These are phyloP conservation scores for Alternaria novae-zelandiae DNA, from an alignment of 2,329 filamentous ascomycete genomes.

Conservation along the genomic window DNA sequence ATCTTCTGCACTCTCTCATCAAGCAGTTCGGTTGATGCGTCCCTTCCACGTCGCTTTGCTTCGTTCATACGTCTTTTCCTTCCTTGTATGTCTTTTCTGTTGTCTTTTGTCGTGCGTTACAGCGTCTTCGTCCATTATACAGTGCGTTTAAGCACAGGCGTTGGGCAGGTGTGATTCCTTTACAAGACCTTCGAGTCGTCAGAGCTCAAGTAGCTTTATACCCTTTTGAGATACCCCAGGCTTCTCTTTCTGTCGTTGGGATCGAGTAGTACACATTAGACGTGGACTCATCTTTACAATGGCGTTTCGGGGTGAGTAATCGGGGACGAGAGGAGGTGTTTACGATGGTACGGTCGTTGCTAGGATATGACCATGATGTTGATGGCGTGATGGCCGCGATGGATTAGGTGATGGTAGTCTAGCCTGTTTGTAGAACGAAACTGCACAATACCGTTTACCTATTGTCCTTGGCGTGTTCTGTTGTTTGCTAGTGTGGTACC, in stretches of 20 bases:
- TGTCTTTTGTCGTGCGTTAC: constrained; percentile 15
- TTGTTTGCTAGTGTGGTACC: constrained; percentile 2
- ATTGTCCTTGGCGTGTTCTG: not conserved
- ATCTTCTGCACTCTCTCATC: constrained; percentile 47
- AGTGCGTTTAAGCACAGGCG: constrained; percentile 27
- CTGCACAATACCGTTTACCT: not conserved
- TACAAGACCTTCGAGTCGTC: constrained; percentile 2
- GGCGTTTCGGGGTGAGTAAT: constrained; percentile 13
- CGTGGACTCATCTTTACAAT: constrained; percentile 15
- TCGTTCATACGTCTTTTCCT: constrained; percentile 22
- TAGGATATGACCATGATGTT: not conserved
- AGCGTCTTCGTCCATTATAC: constrained; percentile 30
- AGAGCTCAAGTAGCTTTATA: constrained; percentile 26
- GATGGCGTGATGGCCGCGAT: constrained; percentile 7
- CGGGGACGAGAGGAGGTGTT: constrained; percentile 4
- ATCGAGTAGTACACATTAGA: constrained; percentile 22
- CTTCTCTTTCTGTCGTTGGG: constrained; percentile 19
- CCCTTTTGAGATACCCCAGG: constrained; percentile 33
- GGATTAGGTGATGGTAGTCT: constrained; percentile 1
- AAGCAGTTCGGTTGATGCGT: constrained; percentile 45
- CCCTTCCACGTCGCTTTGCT: constrained; percentile 1
- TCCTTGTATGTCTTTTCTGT: constrained; percentile 23
- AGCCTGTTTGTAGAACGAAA: constrained; percentile 10
- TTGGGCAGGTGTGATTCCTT: constrained; percentile 9
- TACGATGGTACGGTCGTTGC: constrained; percentile 5